Base-by-base conservation (phyloP, 2,329 filamentous ascomycete genomes). In the Lasiodiplodia theobromae region DNA sequence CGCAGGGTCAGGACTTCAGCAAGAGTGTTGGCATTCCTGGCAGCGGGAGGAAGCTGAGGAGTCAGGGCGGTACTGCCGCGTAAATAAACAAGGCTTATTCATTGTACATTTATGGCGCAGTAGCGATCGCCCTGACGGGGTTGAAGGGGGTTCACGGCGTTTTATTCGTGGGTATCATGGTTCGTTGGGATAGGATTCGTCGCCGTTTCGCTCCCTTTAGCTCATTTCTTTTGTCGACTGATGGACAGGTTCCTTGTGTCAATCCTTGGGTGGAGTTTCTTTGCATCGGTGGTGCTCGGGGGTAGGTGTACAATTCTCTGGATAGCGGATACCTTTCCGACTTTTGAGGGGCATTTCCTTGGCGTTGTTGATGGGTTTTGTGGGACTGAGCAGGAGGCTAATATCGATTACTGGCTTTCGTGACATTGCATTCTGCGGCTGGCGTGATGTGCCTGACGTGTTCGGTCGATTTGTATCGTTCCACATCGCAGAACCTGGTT, bases 11-110 rank as follows among this genome's bases (percentile, higher is more conserved):
- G 31, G 80, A 80, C 66, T 78, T 83, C 68, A 76, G 75, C 67
- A 79, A 74, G 67, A 82, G 77, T 73, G 78, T 79, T 66, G 79
- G 79, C 18, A 69, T 71, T 51, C 72, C 66, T 14, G 62, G 67
- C 1, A 69, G 64, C 23, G 57, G 68, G 6, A 51, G 67, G 25
- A 49, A 52, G 52, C 28, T 68, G 58, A 64, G 67, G 58, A 68
- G 67, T 34, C 67, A 68, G n/a, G 67, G 67, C 2, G 60, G 67
- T 23, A 18, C 28, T 14, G 37, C 56, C 3, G 47, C 44, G 44
- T 67, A 49, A n/a, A 57, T 34, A 11, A n/a, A 57, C 23, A 11
- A 10, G 31, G 10, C 1, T n/a, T 2, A 18, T 54, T 34, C 25
- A 54, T 28, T 16, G 18, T 52, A 11, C 10, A 25, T 25, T 52